A percentile compares a stretch with the other conserved stretches of the same genome.
Evolutionary conservation across 2,329 filamentous ascomycete genomes (phyloP).

Genomic region (Hyphodiscus sp.): DNA sequence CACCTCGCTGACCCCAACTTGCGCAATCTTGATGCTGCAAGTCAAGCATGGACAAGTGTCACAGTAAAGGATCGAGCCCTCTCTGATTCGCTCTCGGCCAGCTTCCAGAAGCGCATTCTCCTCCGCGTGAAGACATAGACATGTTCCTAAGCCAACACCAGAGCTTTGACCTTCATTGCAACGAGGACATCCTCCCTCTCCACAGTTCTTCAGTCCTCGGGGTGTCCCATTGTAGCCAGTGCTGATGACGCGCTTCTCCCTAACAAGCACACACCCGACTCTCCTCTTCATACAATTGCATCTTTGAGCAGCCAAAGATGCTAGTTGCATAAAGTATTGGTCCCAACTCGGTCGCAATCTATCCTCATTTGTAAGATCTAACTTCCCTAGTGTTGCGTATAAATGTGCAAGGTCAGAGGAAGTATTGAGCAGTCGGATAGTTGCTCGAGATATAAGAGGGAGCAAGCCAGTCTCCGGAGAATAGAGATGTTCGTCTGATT

Average conservation of each 20-base stretch:
- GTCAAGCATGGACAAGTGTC: slow-evolving; percentile 96
- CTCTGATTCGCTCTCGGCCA: slow-evolving; percentile 79
- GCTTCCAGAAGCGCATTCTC: slow-evolving; percentile 96
- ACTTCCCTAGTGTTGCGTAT: slow-evolving; percentile 61
- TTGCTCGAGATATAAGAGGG: slow-evolving; percentile 72
- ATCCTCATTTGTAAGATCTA: slow-evolving; percentile 71
- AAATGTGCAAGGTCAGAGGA: slow-evolving; percentile 65
- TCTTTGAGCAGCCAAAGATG: slow-evolving; percentile 79
- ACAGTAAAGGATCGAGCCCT: slow-evolving; percentile 81
- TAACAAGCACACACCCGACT: slow-evolving; percentile 88
- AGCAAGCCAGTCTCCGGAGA: slow-evolving; percentile 57
- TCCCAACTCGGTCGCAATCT: slow-evolving; percentile 90
- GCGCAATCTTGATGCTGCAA: slow-evolving; percentile 96
- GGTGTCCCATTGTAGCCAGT: slow-evolving; percentile 99
- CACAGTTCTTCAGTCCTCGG: slow-evolving; percentile 80
- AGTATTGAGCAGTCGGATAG: slow-evolving; percentile 82
- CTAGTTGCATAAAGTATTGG: slow-evolving; percentile 97
- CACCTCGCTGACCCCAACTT: slow-evolving; percentile 92
- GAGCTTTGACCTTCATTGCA: slow-evolving; percentile 71
- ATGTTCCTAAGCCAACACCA: slow-evolving; percentile 74
- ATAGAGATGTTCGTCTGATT: slow-evolving; percentile 73
- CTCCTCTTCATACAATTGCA: slow-evolving; percentile 98
- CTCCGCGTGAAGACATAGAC: slow-evolving; percentile 94
- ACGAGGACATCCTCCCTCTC: slow-evolving; percentile 80
- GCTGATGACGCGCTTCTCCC: slow-evolving; percentile 78